phyloP scores from a whole-genome alignment of 2,329 filamentous ascomycete genomes.

The Aspergillus spinulosporus region DNA sequence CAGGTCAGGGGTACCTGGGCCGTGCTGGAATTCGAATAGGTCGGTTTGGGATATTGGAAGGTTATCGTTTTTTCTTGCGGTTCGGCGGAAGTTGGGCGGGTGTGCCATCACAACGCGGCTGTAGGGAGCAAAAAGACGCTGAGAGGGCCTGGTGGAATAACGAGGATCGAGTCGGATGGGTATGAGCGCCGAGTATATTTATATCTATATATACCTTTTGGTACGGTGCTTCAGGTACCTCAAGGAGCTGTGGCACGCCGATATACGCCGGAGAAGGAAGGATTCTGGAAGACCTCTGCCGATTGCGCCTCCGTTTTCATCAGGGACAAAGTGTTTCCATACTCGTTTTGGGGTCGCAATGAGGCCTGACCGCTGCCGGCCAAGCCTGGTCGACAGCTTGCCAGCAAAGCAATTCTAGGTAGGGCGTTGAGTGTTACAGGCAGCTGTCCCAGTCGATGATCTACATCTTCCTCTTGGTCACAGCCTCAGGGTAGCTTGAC shows the following conservation, averaged over 20 bases:
- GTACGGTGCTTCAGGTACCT: background rate
- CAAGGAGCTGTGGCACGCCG: no score
- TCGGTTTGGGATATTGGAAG: background rate
- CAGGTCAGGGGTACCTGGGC: background rate
- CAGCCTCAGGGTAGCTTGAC: no score
- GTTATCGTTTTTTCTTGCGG: background rate
- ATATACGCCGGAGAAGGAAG: no score
- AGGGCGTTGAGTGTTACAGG: background rate
- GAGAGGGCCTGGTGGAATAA: no score
- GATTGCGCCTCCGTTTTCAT: no score
- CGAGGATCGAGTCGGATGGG: no score
- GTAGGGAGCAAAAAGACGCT: background rate
- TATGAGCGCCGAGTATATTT: background rate
- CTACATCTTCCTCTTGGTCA: background rate
- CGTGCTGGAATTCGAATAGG: background rate
- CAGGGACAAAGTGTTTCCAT: no score
- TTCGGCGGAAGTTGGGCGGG: background rate
- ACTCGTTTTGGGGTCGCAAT: no score
- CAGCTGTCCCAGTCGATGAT: background rate
- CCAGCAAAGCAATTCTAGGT: background rate
- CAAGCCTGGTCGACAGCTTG: background rate
- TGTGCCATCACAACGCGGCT: background rate
- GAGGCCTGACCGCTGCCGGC: background rate
- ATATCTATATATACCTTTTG: background rate
- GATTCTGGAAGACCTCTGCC: no score